phyloP scores from a whole-genome alignment of 2,329 filamentous ascomycete species.

The Ophiognomonia clavigignenti-juglandacearum region DNA sequence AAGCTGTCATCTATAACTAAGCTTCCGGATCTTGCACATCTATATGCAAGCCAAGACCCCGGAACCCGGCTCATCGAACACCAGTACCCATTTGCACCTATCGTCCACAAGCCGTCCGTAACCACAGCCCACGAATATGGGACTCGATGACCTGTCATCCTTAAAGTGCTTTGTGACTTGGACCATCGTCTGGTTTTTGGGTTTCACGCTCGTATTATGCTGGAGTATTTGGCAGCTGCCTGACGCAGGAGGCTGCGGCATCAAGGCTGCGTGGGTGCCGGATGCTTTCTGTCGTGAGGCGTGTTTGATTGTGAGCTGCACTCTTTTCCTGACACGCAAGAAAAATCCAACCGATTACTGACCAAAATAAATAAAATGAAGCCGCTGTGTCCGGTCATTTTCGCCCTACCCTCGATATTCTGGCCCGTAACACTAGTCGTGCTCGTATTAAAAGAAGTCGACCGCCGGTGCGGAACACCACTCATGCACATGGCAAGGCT shows the following conservation, averaged over 20 bases:
- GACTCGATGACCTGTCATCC: neutral
- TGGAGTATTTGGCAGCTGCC: constrained; percentile 4
- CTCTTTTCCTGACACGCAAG: neutral
- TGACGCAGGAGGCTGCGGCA: constrained; percentile 1
- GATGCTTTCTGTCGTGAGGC: neutral
- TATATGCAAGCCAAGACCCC: neutral
- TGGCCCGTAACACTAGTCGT: constrained; percentile 5
- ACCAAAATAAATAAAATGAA: too few species aligned
- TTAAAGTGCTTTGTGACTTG: neutral
- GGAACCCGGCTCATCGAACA: neutral
- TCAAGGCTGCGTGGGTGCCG: constrained; percentile 4
- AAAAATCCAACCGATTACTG: neutral
- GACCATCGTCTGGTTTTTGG: constrained; percentile 2
- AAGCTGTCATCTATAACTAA: constrained; percentile 1
- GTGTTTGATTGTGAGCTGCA: neutral
- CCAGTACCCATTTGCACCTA: neutral
- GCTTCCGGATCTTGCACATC: neutral
- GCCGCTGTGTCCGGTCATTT: constrained; percentile 10
- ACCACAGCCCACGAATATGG: neutral
- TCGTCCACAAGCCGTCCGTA: neutral
- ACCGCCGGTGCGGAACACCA: neutral
- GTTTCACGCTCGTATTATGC: constrained; percentile 3
- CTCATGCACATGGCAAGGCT: neutral
- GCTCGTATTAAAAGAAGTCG: neutral
- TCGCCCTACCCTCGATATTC: constrained; percentile 8